These are phyloP conservation scores for Trametes sp. DNA, from an alignment of 1,284 basidiomycete genomes.

Conservation along the genomic window DNA sequence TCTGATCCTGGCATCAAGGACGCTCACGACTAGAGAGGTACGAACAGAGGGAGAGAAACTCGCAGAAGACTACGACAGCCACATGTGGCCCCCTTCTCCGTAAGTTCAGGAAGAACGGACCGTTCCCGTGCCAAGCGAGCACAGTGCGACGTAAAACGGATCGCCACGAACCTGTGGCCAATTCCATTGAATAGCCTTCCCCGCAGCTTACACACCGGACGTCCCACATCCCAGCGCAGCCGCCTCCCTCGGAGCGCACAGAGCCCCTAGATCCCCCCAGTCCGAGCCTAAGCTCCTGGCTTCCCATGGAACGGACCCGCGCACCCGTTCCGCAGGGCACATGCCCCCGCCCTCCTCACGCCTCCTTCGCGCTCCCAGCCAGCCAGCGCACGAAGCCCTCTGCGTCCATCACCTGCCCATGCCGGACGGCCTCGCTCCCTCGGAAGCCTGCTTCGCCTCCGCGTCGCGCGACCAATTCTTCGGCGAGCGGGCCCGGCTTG, in stretches of 20 bases:
- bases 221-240: slow-evolving; percentile 13
- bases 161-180: not conserved
- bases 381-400: slow-evolving; percentile 44
- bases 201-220: slow-evolving; percentile 9
- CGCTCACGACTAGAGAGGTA: too few relatives aligned
- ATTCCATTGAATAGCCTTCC: slow-evolving; percentile 2
- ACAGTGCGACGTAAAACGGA: not conserved
- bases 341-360: slow-evolving; percentile 14
- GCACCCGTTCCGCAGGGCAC: slow-evolving; percentile 18
- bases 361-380: slow-evolving; percentile 24
- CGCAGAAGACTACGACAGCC: too few relatives aligned
- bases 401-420: slow-evolving; percentile 50
- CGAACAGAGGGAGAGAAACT: too few relatives aligned
- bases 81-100: too few relatives aligned
- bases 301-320: slow-evolving; percentile 18
- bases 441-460: slow-evolving; percentile 17
- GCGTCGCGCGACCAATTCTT: slow-evolving; percentile 2
- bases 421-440: slow-evolving; percentile 34
- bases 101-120: not conserved
- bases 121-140: not conserved
- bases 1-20: too few relatives aligned
- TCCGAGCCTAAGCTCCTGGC: too few relatives aligned
- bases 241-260: not conserved
- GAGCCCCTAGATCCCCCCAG: too few relatives aligned
- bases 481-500: slow-evolving; percentile 10